These are phyloP conservation scores for Plasmodium billcollinsi DNA, from an alignment of 169 alveolate species.

Conservation along the genomic window DNA sequence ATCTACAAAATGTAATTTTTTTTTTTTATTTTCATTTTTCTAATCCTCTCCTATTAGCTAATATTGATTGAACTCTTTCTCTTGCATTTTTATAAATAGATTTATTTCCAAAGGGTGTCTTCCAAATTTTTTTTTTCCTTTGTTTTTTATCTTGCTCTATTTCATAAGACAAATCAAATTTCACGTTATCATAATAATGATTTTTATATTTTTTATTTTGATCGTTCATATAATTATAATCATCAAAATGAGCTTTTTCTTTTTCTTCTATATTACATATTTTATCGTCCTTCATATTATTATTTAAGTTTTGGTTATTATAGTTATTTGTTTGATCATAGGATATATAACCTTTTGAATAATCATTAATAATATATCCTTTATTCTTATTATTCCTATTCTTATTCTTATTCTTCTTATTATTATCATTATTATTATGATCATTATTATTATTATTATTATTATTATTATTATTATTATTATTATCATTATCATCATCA, in stretches of 20 bases:
- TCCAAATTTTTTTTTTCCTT: constrained; percentile 44
- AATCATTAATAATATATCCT: not conserved
- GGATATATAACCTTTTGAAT: not conserved
- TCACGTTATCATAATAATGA: constrained; percentile 43
- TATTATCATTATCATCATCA: not conserved
- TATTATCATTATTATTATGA: not conserved
- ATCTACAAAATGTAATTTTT: too few species aligned
- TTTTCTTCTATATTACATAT: constrained; percentile 5
- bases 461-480: not conserved
- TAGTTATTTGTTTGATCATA: too few species aligned
- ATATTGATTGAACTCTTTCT: constrained; percentile 45
- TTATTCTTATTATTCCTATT: not conserved
- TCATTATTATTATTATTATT: not conserved
- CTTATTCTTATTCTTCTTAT: not conserved
- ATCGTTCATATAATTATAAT: constrained; percentile 9
- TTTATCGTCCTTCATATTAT: constrained; percentile 14
- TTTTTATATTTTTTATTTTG: constrained; percentile 56
- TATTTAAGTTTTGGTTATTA: not conserved
- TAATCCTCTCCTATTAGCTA: constrained; percentile 56
- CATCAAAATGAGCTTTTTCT: constrained; percentile 14
- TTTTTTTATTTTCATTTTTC: not conserved
- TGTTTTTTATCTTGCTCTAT: constrained; percentile 29
- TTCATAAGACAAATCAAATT: constrained; percentile 64
- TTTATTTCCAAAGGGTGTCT: constrained; percentile 8
- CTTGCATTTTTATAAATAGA: constrained; percentile 50